Conservation (phyloP, 2,329 filamentous ascomycete genomes). For the Penicillium verrucosum region DNA sequence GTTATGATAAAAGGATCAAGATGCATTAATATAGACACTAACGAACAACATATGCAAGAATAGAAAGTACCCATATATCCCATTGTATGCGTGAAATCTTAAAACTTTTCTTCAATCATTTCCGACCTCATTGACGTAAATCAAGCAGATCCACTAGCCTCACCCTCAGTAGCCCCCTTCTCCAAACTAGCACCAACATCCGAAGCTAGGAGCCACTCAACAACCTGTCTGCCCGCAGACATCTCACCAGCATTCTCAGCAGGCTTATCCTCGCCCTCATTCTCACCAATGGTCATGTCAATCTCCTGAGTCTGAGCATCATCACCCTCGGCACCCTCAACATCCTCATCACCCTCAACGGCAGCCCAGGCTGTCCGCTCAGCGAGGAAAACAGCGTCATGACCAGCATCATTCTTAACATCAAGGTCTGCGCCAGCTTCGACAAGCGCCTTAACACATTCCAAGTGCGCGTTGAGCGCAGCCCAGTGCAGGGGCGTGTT, state of each 20-base stretch:
- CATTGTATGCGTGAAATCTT: conserved; percentile 7
- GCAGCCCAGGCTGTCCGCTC: conserved; percentile 66
- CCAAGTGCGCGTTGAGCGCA: conserved; percentile 80
- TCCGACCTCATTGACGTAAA: not conserved
- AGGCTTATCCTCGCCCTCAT: conserved; percentile 13
- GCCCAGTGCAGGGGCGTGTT: conserved; percentile 96
- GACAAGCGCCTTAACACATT: conserved; percentile 73
- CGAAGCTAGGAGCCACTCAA: conserved; percentile 42
- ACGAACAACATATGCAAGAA: conserved; percentile 6
- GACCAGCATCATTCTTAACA: conserved; percentile 76
- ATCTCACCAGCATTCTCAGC: conserved; percentile 20
- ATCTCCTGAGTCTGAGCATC: conserved; percentile 23
- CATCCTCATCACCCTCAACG: conserved; percentile 45
- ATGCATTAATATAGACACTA: conserved; percentile 12
- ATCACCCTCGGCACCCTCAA: conserved; percentile 17
- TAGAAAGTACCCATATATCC: conserved; percentile 14
- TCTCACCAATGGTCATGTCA: conserved; percentile 26
- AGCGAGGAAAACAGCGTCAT: conserved; percentile 73
- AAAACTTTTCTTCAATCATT: conserved; percentile 14
- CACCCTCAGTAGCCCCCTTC: conserved; percentile 28
- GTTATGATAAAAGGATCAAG: not conserved
- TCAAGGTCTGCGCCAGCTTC: conserved; percentile 73
- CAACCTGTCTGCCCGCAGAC: conserved; percentile 40
- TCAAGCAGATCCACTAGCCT: conserved; percentile 19
- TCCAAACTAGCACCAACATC: conserved; percentile 38